A percentile compares a stretch with the other conserved stretches of the same genome.
phyloP scores from a whole-genome alignment of 345 rosid genomes.

The Mallotus nudiflorus region DNA sequence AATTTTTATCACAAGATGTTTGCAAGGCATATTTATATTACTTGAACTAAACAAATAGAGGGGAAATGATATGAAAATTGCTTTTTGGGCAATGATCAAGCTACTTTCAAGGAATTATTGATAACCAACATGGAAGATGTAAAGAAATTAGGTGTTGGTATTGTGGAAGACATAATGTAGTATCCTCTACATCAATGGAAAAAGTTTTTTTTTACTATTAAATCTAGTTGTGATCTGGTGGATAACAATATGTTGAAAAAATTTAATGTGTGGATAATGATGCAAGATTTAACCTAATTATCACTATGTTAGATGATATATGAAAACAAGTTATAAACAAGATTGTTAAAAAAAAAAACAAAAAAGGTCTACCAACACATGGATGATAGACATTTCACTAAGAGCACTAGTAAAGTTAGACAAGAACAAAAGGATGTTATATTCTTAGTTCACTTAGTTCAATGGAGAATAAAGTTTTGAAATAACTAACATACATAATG shows the following conservation, averaged over 20 bases:
- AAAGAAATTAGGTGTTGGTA: neutral
- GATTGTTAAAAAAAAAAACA: too few species aligned
- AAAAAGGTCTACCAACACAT: too few species aligned
- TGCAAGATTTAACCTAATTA: neutral
- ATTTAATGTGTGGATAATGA: neutral
- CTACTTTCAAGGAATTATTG: neutral
- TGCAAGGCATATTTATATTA: neutral
- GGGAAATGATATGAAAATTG: neutral
- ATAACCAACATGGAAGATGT: neutral
- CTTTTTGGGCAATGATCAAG: neutral
- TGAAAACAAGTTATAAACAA: neutral
- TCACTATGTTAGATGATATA: neutral
- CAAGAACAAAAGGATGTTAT: too few species aligned
- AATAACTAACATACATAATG: too few species aligned
- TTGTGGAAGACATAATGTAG: too few species aligned
- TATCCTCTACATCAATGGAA: neutral
- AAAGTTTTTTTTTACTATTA: neutral
- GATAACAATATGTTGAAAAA: too few species aligned
- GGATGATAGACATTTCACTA: too few species aligned
- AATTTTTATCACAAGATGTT: neutral
- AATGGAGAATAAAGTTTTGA: too few species aligned
- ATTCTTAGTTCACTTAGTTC: too few species aligned
- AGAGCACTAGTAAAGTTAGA: too few species aligned
- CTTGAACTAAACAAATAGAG: neutral
- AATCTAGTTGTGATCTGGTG: neutral